A percentile compares a stretch with the other conserved stretches of the same genome.
phyloP scores from a whole-genome alignment of 192 early-diverging fungal species.

The Rhizoclosmatium sp. region DNA sequence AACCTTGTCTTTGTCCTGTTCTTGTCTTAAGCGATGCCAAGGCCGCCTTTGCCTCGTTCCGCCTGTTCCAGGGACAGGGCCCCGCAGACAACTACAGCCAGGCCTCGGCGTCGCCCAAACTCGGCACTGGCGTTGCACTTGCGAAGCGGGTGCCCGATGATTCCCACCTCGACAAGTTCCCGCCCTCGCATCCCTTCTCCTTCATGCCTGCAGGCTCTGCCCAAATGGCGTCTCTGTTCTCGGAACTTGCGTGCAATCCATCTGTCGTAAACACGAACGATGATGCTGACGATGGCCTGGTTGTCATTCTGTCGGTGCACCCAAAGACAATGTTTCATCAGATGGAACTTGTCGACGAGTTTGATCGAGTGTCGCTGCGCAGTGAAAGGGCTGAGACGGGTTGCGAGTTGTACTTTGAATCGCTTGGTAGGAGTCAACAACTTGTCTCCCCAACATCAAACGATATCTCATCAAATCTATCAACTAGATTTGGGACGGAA shows the following conservation, averaged over 20 bases:
- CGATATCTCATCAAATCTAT: constrained; percentile 1
- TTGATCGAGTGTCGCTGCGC: constrained; percentile 44
- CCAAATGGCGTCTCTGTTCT: constrained; percentile 23
- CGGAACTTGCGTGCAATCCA: constrained; percentile 22
- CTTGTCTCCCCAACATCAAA: neutral
- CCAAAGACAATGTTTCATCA: constrained; percentile 47
- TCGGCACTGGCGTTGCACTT: neutral
- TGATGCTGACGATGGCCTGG: constrained; percentile 24
- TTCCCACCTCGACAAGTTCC: constrained; percentile 8
- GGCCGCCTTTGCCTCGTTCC: constrained; percentile 31
- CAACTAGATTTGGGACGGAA: constrained; percentile 38
- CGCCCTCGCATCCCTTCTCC: neutral
- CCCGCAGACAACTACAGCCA: neutral
- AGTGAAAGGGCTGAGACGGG: constrained; percentile 45
- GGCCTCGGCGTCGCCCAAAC: neutral
- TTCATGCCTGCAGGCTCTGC: neutral
- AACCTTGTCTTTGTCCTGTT: neutral
- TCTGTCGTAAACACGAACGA: constrained; percentile 27
- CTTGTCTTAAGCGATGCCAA: constrained; percentile 9
- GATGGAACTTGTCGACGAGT: constrained; percentile 48
- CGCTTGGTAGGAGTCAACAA: constrained; percentile 27
- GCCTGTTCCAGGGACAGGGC: constrained; percentile 5
- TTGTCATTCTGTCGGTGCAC: constrained; percentile 41
- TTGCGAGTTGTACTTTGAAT: constrained; percentile 52
- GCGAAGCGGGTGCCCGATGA: neutral